Evolutionary conservation across 495 filamentous ascomycete genomes (phyloP).

Genomic region (Penicillium diatomitis): DNA sequence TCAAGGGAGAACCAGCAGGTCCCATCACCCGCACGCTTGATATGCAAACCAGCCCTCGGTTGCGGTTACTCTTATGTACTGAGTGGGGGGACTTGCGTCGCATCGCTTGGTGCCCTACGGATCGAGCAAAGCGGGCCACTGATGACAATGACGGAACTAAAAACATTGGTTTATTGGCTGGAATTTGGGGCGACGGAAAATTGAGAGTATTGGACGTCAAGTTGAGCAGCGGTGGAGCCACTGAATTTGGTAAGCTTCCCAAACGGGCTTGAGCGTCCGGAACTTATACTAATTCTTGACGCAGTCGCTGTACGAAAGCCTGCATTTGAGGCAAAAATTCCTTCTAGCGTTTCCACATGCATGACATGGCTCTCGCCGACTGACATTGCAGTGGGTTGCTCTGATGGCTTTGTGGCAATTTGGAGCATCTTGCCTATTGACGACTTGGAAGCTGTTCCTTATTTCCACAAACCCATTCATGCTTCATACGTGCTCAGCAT

Average conservation of each 20-base stretch:
- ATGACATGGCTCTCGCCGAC: slow-evolving; percentile 54
- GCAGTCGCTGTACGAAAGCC: slow-evolving; percentile 10
- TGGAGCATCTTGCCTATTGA: slow-evolving; percentile 42
- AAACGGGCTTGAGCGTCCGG: too few species aligned
- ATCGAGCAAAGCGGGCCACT: slow-evolving; percentile 24
- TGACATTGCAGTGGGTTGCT: slow-evolving; percentile 51
- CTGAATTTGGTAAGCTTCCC: slow-evolving; percentile 28
- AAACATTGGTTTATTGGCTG: slow-evolving; percentile 51
- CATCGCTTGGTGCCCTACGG: slow-evolving; percentile 56
- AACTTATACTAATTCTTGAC: too few species aligned
- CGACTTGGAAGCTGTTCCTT: slow-evolving; percentile 29
- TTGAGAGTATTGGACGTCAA: slow-evolving; percentile 50
- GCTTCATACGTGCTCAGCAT: slow-evolving; percentile 52
- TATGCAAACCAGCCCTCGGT: slow-evolving; percentile 25
- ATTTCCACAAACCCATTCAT: slow-evolving; percentile 48
- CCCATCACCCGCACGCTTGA: slow-evolving; percentile 27
- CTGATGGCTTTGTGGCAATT: slow-evolving; percentile 52
- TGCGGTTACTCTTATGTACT: slow-evolving; percentile 47
- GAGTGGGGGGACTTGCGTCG: slow-evolving; percentile 53
- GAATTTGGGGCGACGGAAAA: slow-evolving; percentile 54
- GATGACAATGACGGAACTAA: slow-evolving; percentile 23
- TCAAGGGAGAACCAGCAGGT: slow-evolving; percentile 29
- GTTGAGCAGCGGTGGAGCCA: slow-evolving; percentile 19
- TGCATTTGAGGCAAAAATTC: slow-evolving; percentile 43
- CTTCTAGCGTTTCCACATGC: slow-evolving; percentile 47